Evolutionary conservation across 225 moss, liverwort and hornwort species (phyloP), one percentile per base, ranked within the genome.

Genomic region (Thuidium tamariscinum): DNA sequence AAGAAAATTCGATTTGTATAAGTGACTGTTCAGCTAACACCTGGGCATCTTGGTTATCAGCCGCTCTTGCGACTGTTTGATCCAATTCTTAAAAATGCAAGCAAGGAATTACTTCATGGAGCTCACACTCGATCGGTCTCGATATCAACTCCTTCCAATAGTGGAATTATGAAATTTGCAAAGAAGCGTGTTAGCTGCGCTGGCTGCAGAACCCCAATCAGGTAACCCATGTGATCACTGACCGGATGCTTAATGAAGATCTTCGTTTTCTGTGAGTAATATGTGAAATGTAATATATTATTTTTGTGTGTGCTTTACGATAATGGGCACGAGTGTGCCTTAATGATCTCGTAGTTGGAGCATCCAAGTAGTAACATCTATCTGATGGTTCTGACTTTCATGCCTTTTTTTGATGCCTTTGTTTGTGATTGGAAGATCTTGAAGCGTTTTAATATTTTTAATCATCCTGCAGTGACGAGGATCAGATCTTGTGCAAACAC

Each of bases 81-180:
- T 55, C 99, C 99, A 54, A 97, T 99, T 76, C 86, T 99, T 10
- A 99, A 99, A 89, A 99, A 99, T 89, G 99, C 99, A 70, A 97
- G 93, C 90, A 96, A 93, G 89, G 99, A 99, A 93, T 92, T 99
- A 74, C 95, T 99, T 79, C 92, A 95, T 85, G 99, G 99, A 85
- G 92, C 95, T 60, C 99, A 99, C 77, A 99, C 99, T 42, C 91
- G 95, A 89, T 93, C 99, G 44, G 97, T 99, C 49, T 99, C 98
- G 76, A 99, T 99, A 91, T 95, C 94, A 44, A 99, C 98, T 48
- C 98, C 98, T 54, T 93, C 96, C 44, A 99, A 97, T 85, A 95
- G 98, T 86, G 98, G 98, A 62, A 96, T 99, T 79, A 99, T 99
- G 98, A 99, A 97, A 88, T 99, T 99, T 80, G 98, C 98, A 27